Base-by-base conservation (phyloP, 1,284 basidiomycete genomes). In the Apiotrichum sp. region DNA sequence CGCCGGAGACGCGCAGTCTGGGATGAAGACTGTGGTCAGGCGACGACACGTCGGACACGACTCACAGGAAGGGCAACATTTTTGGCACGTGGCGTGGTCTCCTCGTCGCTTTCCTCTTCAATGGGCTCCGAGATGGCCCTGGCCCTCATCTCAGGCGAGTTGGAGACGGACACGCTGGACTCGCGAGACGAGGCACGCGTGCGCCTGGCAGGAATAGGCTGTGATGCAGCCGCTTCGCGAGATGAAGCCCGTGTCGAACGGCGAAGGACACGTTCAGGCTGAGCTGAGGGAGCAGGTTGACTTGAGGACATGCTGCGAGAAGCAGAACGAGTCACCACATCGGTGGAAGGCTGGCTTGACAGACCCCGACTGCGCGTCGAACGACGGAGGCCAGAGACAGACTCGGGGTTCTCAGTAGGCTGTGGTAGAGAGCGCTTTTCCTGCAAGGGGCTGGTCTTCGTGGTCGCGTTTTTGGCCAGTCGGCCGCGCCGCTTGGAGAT, bases 41-140 rank as follows among this genome's bases (percentile, higher is more conserved):
- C 22, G 6, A 32, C 10, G 7, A 6, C 31, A 3, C 14, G 3
- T 22, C 6, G 11, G 9, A n/a, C n/a, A 22, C 7, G 9, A 14
- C 45, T 48, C 10, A 39, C 43, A 4, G 36, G 29, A 9, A 48
- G 16, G 22, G 35, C 32, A 11, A 13, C 33, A 4, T 45, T 44
- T 22, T 36, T 43, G 4, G 47, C 41, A 3, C 49, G 40, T 6
- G 48, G 39, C 1, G 43, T 53, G 10, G 16, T 33, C 41, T 58
- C 53, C 31, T 55, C 53, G n/a, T 50, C 43, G n/a, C 52, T 50
- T 40, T 50, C 57, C 42, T 57, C 56, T 11, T 16, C 42, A 14
- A 53, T 50, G n/a, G 43, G 36, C 42, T 45, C 36, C 14, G 31
- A 22, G 11, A 16, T 11, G 6, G 47, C n/a, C 7, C 34, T 11